A percentile compares a stretch with the other conserved stretches of the same genome.
Conservation (phyloP, 805 yeast genomes). For the Kuraishia piskuri region DNA sequence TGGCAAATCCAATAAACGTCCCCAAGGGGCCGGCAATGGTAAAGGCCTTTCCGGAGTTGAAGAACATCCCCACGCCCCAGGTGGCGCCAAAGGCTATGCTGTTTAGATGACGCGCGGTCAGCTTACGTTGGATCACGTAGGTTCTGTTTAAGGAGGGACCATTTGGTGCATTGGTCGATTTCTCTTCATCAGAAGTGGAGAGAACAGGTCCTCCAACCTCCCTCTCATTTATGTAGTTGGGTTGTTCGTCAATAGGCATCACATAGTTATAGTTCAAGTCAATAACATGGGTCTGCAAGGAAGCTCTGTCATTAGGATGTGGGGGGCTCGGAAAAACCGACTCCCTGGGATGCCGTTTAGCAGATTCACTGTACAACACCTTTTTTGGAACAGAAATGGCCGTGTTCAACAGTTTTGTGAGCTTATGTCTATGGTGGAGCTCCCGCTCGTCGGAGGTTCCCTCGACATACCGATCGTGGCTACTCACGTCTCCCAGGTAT, state of each 20-base stretch:
- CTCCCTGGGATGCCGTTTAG: too few species aligned
- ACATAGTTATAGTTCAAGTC: neutral
- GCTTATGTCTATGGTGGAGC: too few species aligned
- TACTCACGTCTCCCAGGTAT: neutral
- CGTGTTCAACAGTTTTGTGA: neutral
- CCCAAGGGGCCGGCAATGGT: slow-evolving; percentile 61
- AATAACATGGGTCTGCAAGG: neutral
- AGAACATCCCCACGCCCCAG: slow-evolving; percentile 52
- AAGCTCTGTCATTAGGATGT: neutral
- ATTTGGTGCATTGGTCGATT: neutral
- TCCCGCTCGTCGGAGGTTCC: neutral
- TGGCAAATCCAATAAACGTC: slow-evolving; percentile 43
- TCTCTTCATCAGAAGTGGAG: neutral
- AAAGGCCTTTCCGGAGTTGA: slow-evolving; percentile 54
- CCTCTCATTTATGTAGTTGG: neutral
- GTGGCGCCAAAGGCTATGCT: slow-evolving; percentile 63
- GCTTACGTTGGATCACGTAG: slow-evolving; percentile 31
- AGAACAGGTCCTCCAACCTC: neutral
- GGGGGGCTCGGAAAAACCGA: too few species aligned
- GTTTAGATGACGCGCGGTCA: slow-evolving; percentile 49
- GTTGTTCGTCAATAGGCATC: neutral
- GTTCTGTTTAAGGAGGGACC: neutral
- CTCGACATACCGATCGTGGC: neutral
- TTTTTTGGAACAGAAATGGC: neutral
- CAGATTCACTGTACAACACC: neutral